These are phyloP conservation scores for Aspergillus glaucus DNA, from an alignment of 2,329 filamentous ascomycete species.

Conservation along the genomic window DNA sequence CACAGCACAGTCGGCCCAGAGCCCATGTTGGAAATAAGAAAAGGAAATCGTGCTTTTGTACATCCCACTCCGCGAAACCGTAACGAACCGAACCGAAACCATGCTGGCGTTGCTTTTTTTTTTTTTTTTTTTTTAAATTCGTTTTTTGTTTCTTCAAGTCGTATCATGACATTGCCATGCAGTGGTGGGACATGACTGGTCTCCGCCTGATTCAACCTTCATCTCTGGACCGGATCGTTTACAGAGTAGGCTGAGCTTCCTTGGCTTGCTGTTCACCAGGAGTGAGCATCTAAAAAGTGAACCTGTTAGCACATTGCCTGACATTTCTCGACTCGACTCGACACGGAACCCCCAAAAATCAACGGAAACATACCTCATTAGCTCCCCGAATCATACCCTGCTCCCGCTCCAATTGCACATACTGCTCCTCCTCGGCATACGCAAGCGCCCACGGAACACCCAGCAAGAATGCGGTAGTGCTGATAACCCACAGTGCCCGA, in stretches of 20 bases:
- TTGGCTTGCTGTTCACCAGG: slow-evolving; percentile 29
- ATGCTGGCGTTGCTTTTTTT: background rate
- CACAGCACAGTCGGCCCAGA: background rate
- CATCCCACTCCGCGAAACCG: background rate
- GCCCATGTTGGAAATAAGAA: background rate
- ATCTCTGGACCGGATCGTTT: slow-evolving; percentile 22
- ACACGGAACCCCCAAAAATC: background rate
- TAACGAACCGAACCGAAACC: background rate
- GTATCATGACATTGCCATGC: slow-evolving; percentile 1
- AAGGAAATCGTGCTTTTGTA: background rate
- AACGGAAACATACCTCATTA: slow-evolving; percentile 56
- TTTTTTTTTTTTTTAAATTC: background rate
- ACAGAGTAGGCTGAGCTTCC: slow-evolving; percentile 29
- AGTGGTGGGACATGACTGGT: slow-evolving; percentile 4
- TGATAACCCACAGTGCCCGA: slow-evolving; percentile 84
- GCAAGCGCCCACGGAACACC: slow-evolving; percentile 91
- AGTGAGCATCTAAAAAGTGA: slow-evolving; percentile 34
- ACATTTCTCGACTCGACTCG: background rate
- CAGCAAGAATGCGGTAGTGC: slow-evolving; percentile 79
- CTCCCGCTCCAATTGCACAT: slow-evolving; percentile 96
- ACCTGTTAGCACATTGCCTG: background rate
- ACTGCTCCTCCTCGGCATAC: slow-evolving; percentile 91
- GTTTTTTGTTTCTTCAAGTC: background rate
- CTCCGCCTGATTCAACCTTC: slow-evolving; percentile 14
- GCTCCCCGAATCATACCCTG: slow-evolving; percentile 92